Base-by-base conservation (phyloP, 2,329 filamentous ascomycete species). In the Scedosporium boydii region DNA sequence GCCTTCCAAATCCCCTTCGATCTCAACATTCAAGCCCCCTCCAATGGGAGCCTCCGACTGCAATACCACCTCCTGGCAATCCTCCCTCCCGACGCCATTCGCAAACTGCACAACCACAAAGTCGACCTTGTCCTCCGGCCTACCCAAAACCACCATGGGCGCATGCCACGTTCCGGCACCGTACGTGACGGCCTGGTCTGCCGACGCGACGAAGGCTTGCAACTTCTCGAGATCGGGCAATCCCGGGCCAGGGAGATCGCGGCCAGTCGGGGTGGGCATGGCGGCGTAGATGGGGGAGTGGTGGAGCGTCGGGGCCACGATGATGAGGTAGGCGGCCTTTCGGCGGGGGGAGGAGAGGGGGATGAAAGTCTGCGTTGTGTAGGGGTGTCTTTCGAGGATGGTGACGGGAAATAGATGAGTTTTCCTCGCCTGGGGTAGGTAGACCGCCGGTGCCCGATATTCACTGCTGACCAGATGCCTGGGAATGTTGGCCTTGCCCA, bases 111-210 rank as follows among this genome's bases (percentile, higher is more conserved):
- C 84, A 1, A 98, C 93, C 4, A 96, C 84, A 73, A 97, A 98
- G 71, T 95, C 91, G 58, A 97, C 79, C 21, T 86, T 80, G 27
- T 77, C 76, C 1, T 76, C 79, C 2, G 69, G 62, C 2, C 71
- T 66, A 0, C 93, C 93, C 58, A 98, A 75, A 16, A 91, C 92
- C 14, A 92, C 89, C 93, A 99, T 98, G 0, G 95, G 95, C 65
- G 93, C 92, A 78, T 99, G 95, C 85, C 93, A 99, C 61, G 92
- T 97, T 4, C 91, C 95, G 1, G 90, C 87, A 1, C 84, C 91
- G 73, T 98, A 99, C 2, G 92, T 97, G 14, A 99, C 91, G 10
- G 91, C 93, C 77, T 96, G 91, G 26, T 82, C 81, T 2, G 86
- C 87, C 59, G 81, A 84, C 1, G 90, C 93, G 62, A 96, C 76